Evolutionary conservation across 768 basidiomycete genomes (phyloP).

Genomic region (Hortiboletus flavorubellus): DNA sequence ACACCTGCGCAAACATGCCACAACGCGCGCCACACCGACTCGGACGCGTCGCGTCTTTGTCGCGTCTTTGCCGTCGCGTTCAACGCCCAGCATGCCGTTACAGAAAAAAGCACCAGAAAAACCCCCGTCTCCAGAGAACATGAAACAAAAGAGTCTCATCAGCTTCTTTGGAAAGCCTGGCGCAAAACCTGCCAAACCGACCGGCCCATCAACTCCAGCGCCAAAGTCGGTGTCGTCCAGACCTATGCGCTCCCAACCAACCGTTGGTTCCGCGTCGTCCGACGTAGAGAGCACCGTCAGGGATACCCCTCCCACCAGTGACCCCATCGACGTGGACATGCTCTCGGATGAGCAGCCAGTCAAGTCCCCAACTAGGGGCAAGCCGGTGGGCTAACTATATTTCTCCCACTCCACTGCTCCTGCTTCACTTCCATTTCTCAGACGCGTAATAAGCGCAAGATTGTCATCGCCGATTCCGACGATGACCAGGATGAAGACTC

Average conservation of each 20-base stretch:
- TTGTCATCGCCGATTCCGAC: slow-evolving; percentile 67
- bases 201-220: slow-evolving; percentile 33
- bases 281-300: slow-evolving; percentile 45
- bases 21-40: slow-evolving; percentile 10
- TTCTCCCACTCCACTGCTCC: not conserved
- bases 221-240: slow-evolving; percentile 31
- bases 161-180: slow-evolving; percentile 54
- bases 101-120: slow-evolving; percentile 28
- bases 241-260: slow-evolving; percentile 38
- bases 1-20: slow-evolving; percentile 15
- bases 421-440: slow-evolving; percentile 16
- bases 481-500: slow-evolving; percentile 43
- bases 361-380: slow-evolving; percentile 33
- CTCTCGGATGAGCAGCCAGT: slow-evolving; percentile 44
- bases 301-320: slow-evolving; percentile 75
- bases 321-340: slow-evolving; percentile 76
- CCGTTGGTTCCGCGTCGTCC: slow-evolving; percentile 41
- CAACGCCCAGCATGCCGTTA: slow-evolving; percentile 12
- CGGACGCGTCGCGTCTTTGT: slow-evolving; percentile 5
- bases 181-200: slow-evolving; percentile 29
- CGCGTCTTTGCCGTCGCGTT: slow-evolving; percentile 1
- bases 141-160: slow-evolving; percentile 74
- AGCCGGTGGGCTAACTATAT: slow-evolving; percentile 30
- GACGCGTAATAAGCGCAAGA: slow-evolving; percentile 61
- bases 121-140: slow-evolving; percentile 39